Percentiles rank a stretch among this genome's conserved stretches.
phyloP scores from a whole-genome alignment of 2,329 filamentous ascomycete species.

The Byssothecium circinans region DNA sequence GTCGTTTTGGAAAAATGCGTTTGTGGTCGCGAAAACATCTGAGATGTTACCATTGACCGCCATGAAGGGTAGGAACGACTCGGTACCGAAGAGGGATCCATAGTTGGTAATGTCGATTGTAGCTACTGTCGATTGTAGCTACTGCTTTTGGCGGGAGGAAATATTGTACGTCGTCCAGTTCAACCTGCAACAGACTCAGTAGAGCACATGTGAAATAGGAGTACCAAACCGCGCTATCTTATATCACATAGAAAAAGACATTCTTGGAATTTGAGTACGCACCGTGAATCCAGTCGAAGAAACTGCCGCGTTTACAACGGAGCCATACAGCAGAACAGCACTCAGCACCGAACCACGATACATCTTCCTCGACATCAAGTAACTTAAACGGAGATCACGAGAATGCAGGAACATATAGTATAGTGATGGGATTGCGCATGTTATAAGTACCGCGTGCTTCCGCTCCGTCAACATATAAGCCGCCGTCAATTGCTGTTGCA shows the following conservation, averaged over 20 bases:
- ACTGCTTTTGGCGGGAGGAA: constrained; percentile 45
- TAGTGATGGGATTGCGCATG: too few relatives aligned
- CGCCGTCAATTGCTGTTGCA: too few relatives aligned
- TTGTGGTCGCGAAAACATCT: constrained; percentile 25
- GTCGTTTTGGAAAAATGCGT: constrained; percentile 38
- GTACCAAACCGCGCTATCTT: not conserved
- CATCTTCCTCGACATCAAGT: not conserved
- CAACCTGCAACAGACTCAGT: constrained; percentile 36
- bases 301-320: not conserved
- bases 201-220: constrained; percentile 23
- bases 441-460: too few relatives aligned
- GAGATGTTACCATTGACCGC: constrained; percentile 34
- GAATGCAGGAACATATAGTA: too few relatives aligned
- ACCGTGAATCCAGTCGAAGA: constrained; percentile 1
- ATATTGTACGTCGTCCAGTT: constrained; percentile 44
- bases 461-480: too few relatives aligned
- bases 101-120: constrained; percentile 31
- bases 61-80: constrained; percentile 43
- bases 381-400: too few relatives aligned
- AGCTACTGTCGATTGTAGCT: constrained; percentile 37
- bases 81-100: constrained; percentile 19
- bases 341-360: not conserved
- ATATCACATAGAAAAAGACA: too few relatives aligned
- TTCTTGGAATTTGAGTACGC: not conserved
- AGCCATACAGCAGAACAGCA: not conserved